A percentile compares a stretch with the other conserved stretches of the same genome.
Conservation (phyloP, 257 asterid species). For the Echium plantagineum region DNA sequence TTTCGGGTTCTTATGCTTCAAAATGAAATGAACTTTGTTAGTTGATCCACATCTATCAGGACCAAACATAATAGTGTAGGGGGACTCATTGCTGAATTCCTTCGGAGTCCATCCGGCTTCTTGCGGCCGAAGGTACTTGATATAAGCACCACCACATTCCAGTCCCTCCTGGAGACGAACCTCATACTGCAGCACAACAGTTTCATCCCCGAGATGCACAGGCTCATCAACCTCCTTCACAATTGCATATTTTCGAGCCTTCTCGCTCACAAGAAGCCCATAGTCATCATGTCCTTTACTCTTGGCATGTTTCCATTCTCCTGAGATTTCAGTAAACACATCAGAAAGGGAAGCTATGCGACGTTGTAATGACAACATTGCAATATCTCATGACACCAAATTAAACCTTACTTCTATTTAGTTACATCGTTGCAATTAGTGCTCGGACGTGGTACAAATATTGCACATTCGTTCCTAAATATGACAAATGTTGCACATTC, state of each 20-base stretch:
- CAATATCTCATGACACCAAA: too few relatives aligned
- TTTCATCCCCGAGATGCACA: slow-evolving; percentile 57
- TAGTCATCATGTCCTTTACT: slow-evolving; percentile 91
- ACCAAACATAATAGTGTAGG: slow-evolving; percentile 92
- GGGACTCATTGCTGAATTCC: slow-evolving; percentile 81
- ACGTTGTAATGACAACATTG: too few relatives aligned
- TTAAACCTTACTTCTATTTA: too few relatives aligned
- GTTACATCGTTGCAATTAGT: too few relatives aligned
- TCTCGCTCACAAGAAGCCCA: slow-evolving; percentile 87
- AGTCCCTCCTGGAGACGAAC: slow-evolving; percentile 90
- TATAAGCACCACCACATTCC: slow-evolving; percentile 96
- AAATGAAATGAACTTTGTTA: slow-evolving; percentile 91
- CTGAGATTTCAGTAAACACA: too few relatives aligned
- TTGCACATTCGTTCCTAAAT: too few relatives aligned
- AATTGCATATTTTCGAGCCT: slow-evolving; percentile 84
- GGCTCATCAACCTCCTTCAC: slow-evolving; percentile 64
- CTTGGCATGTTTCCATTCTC: slow-evolving; percentile 86
- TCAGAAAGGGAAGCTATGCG: too few relatives aligned
- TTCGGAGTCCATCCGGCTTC: slow-evolving; percentile 76
- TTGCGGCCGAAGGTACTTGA: slow-evolving; percentile 91
- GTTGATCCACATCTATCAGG: slow-evolving; percentile 95
- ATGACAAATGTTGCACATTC: too few relatives aligned
- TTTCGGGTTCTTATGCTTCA: slow-evolving; percentile 88
- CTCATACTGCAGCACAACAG: slow-evolving; percentile 76
- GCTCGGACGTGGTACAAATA: too few relatives aligned